Evolutionary conservation across 2,329 filamentous ascomycete genomes (phyloP), one percentile per base, ranked within the genome.

Genomic region (Fusarium pseudonygamai): DNA sequence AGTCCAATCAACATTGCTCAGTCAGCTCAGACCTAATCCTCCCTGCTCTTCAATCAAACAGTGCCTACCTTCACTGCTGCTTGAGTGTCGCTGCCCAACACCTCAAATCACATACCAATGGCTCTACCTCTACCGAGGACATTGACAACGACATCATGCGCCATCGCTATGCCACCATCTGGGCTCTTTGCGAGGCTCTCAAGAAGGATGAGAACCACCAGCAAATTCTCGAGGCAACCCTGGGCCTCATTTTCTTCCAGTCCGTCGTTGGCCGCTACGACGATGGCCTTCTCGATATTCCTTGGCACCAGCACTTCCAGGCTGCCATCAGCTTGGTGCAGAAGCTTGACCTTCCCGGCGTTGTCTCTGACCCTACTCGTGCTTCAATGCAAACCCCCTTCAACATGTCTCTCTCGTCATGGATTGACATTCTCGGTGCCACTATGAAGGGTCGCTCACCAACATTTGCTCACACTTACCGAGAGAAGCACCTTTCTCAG

Each of bases 301-400:
- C 95, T 28, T 99, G 96, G 96, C 93, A 96, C 84, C 93, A 97
- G 81, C 96, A 99, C 85, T 98, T 98, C 85, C 93, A 97, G 81
- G 95, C 95, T 7, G 96, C 93, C 26, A 92, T 93, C 75, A 95
- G 91, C 76, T 88, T 98, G 60, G 93, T 97, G 30, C 90, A 93
- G 80, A 95, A 94, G 83, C 91, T 98, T 39, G 91, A 95, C 67
- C 90, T 98, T 43, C 92, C 93, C 15, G 87, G 88, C 43, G 82
- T 91, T 53, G 90, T 96, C 61, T 86, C 90, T 47, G 87, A 90
- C 69, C 86, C 88, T 57, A 85, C 86, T 57, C 88, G 91, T 74
- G 78, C 77, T 61, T 73, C 79, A 43, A 74, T 74, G 45, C 92
- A 92, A 71, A 90, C 93, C 10, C 93, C 94, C 16, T 98, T 98